These are phyloP conservation scores for Tephrocybe sp. DNA, from an alignment of 768 basidiomycete genomes.

Conservation along the genomic window DNA sequence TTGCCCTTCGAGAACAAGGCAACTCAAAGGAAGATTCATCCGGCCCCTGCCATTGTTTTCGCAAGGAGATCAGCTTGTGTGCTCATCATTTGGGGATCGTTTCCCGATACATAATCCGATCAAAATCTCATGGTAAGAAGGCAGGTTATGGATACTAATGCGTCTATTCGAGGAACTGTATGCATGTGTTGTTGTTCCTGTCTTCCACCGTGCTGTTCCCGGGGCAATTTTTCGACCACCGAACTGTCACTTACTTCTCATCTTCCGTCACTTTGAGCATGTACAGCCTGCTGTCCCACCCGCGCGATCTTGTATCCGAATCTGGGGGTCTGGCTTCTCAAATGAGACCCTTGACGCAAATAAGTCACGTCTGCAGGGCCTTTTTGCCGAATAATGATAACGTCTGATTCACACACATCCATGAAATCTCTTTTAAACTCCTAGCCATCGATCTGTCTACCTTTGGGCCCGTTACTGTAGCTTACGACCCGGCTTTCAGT, in stretches of 20 bases:
- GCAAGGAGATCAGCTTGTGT: conserved; percentile 24
- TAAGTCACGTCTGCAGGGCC: conserved; percentile 24
- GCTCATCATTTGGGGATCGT: conserved; percentile 18
- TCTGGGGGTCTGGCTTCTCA: conserved; percentile 27
- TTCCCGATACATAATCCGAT: conserved; percentile 28
- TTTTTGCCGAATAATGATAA: conserved; percentile 33
- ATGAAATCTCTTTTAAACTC: conserved; percentile 40
- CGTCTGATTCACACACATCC: conserved; percentile 27
- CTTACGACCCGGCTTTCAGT: conserved; percentile 32
- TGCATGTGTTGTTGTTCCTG: conserved; percentile 22
- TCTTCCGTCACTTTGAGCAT: conserved; percentile 21
- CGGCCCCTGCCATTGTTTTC: conserved; percentile 16
- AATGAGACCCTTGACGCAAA: conserved; percentile 20
- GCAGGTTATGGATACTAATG: conserved; percentile 22
- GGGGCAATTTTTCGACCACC: conserved; percentile 24
- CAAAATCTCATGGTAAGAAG: conserved; percentile 28
- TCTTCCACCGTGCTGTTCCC: conserved; percentile 18
- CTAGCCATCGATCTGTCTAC: conserved; percentile 22
- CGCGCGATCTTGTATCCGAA: conserved; percentile 30
- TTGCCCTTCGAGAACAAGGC: no score
- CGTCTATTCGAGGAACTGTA: conserved; percentile 23
- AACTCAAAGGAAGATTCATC: conserved; percentile 16
- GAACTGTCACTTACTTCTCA: conserved; percentile 21
- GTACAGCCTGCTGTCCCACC: conserved; percentile 26
- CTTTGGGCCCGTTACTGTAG: conserved; percentile 32